Evolutionary conservation across 257 asterid genomes (phyloP), one percentile per base, ranked within the genome.

Genomic region (Primulina tabacum): DNA sequence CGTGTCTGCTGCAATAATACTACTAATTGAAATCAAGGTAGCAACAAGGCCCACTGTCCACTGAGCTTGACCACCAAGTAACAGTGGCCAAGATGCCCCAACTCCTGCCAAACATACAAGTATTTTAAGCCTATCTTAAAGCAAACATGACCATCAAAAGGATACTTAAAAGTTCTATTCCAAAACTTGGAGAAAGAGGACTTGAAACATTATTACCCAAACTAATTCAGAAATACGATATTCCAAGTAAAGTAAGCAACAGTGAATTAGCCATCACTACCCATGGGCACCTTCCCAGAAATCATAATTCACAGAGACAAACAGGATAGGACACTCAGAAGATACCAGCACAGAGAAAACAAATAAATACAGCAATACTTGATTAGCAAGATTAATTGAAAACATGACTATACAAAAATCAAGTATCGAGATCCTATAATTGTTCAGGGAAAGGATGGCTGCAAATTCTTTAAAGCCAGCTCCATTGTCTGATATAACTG

Each of bases 11-110:
- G 99, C 98, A 75, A 94, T 89, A 59, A 94, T 84, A 79, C 98
- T 88, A 79, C 97, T 89, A 64, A 94, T 4, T 65, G 98, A 87
- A 73, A 87, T 85, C 77, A 91, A 89, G 79, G 98, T 85, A 60
- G 98, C 97, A 73, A 89, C 93, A 78, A 94, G 97, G 80, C 99
- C 99, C 76, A 91, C 96, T 26, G 96, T 89, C 98, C 98, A 94
- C 81, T 82, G 88, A 73, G 94, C 82, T 70, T 66, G 97, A 56
- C 98, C 99, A 77, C 99, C 97, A 60, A 94, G 89, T 67, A 94
- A 80, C 73, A 80, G 40, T 47, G 99, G 99, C 99, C 98, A 91
- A 63, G 89, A 76, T 73, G 92, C 86, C 73, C 77, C 90, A 40
- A 87, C 72, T 76, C 85, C 98, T 84, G 74, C 76, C 76, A 73